Conservation (phyloP, 352 stramenopile genomes). For the Globisporangium irregulare region DNA sequence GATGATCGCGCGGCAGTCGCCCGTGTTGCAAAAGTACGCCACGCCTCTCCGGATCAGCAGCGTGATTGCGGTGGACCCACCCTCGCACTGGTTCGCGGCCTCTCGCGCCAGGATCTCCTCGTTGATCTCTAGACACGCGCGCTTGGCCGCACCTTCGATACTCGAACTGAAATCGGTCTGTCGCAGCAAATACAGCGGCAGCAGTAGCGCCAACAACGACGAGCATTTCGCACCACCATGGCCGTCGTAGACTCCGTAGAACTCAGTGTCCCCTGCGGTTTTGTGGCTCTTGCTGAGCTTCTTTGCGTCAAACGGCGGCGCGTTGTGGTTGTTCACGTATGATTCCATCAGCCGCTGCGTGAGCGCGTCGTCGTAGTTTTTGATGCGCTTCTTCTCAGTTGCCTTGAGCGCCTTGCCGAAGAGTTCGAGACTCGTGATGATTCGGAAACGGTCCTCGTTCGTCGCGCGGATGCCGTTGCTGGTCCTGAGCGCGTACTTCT, state of each 20-base stretch:
- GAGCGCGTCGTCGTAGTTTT: slow-evolving; percentile 33
- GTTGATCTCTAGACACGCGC: slow-evolving; percentile 59
- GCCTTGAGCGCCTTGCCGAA: slow-evolving; percentile 48
- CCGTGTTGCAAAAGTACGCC: slow-evolving; percentile 68
- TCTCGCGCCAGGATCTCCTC: slow-evolving; percentile 64
- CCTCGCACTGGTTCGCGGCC: slow-evolving; percentile 40
- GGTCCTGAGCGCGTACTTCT: slow-evolving; percentile 40
- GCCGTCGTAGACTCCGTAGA: slow-evolving; percentile 78
- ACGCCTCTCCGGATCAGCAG: slow-evolving; percentile 49
- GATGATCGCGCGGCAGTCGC: slow-evolving; percentile 73
- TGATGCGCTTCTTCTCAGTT: slow-evolving; percentile 25
- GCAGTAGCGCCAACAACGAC: slow-evolving; percentile 56
- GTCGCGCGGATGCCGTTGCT: slow-evolving; percentile 37
- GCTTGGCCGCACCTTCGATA: slow-evolving; percentile 34
- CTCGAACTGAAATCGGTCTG: slow-evolving; percentile 43
- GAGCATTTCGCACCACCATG: slow-evolving; percentile 63
- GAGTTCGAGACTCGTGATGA: slow-evolving; percentile 66
- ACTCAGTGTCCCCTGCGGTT: slow-evolving; percentile 39
- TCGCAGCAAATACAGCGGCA: slow-evolving; percentile 69
- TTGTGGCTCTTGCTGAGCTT: slow-evolving; percentile 32
- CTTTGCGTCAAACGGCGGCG: slow-evolving; percentile 36
- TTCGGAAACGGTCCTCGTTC: slow-evolving; percentile 75
- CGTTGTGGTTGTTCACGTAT: slow-evolving; percentile 36
- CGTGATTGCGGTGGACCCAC: slow-evolving; percentile 60
- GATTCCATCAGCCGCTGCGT: slow-evolving; percentile 38